phyloP scores from a whole-genome alignment of 805 yeast species.

The Candida railenensis region DNA sequence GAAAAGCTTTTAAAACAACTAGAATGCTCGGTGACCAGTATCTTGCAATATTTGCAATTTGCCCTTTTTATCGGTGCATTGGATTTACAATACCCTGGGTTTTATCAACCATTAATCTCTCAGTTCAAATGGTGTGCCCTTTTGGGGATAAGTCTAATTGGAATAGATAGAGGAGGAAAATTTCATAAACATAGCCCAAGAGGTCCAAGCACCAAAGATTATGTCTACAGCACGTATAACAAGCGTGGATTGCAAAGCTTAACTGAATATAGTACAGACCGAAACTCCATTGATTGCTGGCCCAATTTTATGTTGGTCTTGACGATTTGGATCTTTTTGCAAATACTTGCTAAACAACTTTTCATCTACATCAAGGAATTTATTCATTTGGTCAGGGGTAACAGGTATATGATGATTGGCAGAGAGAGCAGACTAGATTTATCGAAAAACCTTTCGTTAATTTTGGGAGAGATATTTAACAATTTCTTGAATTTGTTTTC shows the following conservation, averaged over 20 bases:
- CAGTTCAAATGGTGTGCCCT: constrained; percentile 56
- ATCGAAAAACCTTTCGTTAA: constrained; percentile 19
- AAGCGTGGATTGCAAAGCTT: constrained; percentile 41
- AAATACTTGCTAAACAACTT: constrained; percentile 20
- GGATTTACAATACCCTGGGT: constrained; percentile 59
- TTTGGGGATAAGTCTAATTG: constrained; percentile 30
- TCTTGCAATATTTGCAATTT: constrained; percentile 56
- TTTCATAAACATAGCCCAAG: neutral
- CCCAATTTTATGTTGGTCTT: constrained; percentile 40
- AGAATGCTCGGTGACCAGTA: constrained; percentile 51
- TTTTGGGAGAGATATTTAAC: constrained; percentile 32
- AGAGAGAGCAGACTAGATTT: neutral
- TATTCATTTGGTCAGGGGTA: constrained; percentile 2
- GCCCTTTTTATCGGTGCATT: constrained; percentile 57
- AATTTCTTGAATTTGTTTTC: constrained; percentile 35
- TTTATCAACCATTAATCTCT: constrained; percentile 54
- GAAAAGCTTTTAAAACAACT: constrained; percentile 53
- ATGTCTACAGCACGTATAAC: constrained; percentile 42
- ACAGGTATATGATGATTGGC: constrained; percentile 1
- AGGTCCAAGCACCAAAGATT: constrained; percentile 19
- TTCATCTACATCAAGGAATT: constrained; percentile 18
- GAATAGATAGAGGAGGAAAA: constrained; percentile 6
- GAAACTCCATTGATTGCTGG: constrained; percentile 34
- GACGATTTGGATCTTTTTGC: constrained; percentile 22
- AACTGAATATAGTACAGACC: constrained; percentile 26